phyloP scores from a whole-genome alignment of 805 yeast species.

The Yarrowia sp. region DNA sequence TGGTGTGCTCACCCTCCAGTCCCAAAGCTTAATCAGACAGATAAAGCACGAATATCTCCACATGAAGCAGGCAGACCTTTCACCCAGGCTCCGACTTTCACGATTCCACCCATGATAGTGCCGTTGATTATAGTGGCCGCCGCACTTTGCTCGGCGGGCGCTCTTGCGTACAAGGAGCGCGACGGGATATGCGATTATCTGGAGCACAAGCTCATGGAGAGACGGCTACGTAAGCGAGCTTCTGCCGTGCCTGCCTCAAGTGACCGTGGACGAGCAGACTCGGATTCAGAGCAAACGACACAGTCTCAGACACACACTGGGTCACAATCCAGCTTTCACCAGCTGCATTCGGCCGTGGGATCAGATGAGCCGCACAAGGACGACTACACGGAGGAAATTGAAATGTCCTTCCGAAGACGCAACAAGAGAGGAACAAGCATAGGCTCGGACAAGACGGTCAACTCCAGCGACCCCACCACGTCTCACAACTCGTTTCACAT shows the following conservation, averaged over 20 bases:
- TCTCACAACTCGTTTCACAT: constrained; percentile 4
- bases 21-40: neutral
- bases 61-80: neutral
- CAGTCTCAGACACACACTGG: neutral
- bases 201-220: constrained; percentile 19
- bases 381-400: constrained; percentile 20
- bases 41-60: neutral
- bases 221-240: constrained; percentile 10
- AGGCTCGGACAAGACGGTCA: constrained; percentile 15
- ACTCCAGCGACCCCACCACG: neutral
- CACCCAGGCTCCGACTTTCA: neutral
- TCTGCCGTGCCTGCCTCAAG: constrained; percentile 4
- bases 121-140: constrained; percentile 22
- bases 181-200: constrained; percentile 18
- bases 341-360: neutral
- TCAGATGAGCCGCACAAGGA: neutral
- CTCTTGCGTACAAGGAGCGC: constrained; percentile 19
- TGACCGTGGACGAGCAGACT: neutral
- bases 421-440: constrained; percentile 11
- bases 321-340: neutral
- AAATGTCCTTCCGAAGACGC: constrained; percentile 19
- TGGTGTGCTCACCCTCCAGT: neutral
- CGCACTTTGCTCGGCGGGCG: constrained; percentile 23
- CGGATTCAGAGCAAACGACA: neutral
- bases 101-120: constrained; percentile 16